Evolutionary conservation across 345 rosid genomes (phyloP), one percentile per base, ranked within the genome.

Genomic region (Murraya koenigii): DNA sequence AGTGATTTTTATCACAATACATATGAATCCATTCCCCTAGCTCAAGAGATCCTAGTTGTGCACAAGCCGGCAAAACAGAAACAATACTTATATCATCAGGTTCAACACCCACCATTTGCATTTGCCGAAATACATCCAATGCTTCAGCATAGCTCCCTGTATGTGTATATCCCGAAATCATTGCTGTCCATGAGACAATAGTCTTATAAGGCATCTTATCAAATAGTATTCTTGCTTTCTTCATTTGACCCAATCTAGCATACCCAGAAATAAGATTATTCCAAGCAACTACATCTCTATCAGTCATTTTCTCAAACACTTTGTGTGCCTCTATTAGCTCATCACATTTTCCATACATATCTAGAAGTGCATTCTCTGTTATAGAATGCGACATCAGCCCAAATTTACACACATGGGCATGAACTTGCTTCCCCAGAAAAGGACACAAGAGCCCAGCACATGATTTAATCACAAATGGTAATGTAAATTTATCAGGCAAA

Each of bases 101-200:
- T 33, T 81, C 88, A 28, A 82, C 54, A 63, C 84, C 86, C 54
- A 47, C 81, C 8, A 74, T 75, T 11, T 82, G 87, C 87, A 90
- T 82, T 44, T 78, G 75, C 32, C 84, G 78, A 66, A 91, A 91
- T 30, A 86, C 13, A 25, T 83, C 84, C 77, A 90, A 55, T 32
- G 91, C 91, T 13, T 89, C 85, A 15, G 14, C 66, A 22, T 83
- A 87, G 74, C 83, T 26, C 13, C 87, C 87, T 13, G 69, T 84
- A 56, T 55, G 84, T 0, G 83, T 76, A 74, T 78, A 87, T 54
- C 97, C 97, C 0, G 93, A 81, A 68, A 90, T 86, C 84, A 92
- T 85, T 1, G 84, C 82, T 14, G 92, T 90, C 92, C 93, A 92
- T 4, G 97, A 89, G 26, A 90, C 90, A 74, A 90, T 76, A 11